A percentile compares a stretch with the other conserved stretches of the same genome.
phyloP scores from a whole-genome alignment of 2,329 filamentous ascomycete genomes.

The Monilinia laxa region DNA sequence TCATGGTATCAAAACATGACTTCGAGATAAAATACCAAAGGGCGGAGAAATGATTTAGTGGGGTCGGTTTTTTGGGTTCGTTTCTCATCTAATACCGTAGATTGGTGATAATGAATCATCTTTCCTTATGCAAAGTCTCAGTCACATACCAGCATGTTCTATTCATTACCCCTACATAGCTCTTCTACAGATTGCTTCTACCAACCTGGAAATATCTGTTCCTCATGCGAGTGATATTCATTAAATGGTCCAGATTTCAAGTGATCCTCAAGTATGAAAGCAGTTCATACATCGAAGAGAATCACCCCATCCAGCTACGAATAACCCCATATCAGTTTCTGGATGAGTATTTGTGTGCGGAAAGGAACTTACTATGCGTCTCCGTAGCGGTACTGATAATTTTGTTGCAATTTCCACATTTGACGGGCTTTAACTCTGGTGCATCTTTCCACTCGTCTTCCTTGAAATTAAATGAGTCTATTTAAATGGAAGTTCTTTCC shows the following conservation, averaged over 20 bases:
- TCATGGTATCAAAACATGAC: not conserved
- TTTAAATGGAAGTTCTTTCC: not conserved
- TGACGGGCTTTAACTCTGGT: not conserved
- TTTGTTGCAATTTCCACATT: not conserved
- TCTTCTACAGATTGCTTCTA: not conserved
- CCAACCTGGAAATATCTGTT: too few species aligned
- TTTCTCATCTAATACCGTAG: not conserved
- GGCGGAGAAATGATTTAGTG: not conserved
- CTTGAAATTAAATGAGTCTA: not conserved
- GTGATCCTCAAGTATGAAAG: not conserved
- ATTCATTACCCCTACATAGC: not conserved
- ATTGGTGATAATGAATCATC: not conserved
- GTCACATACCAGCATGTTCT: not conserved
- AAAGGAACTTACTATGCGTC: not conserved
- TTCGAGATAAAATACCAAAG: not conserved
- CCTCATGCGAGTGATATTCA: not conserved
- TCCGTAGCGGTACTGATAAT: not conserved
- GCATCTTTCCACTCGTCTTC: slow-evolving; percentile 6
- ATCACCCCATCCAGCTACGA: not conserved
- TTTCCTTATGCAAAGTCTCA: not conserved
- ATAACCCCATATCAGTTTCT: not conserved
- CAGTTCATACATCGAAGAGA: not conserved
- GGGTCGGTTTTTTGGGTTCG: not conserved
- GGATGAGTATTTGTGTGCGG: not conserved
- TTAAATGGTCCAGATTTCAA: not conserved